phyloP scores from a whole-genome alignment of 768 basidiomycete genomes.

The Coprinopsis strossmayeri region DNA sequence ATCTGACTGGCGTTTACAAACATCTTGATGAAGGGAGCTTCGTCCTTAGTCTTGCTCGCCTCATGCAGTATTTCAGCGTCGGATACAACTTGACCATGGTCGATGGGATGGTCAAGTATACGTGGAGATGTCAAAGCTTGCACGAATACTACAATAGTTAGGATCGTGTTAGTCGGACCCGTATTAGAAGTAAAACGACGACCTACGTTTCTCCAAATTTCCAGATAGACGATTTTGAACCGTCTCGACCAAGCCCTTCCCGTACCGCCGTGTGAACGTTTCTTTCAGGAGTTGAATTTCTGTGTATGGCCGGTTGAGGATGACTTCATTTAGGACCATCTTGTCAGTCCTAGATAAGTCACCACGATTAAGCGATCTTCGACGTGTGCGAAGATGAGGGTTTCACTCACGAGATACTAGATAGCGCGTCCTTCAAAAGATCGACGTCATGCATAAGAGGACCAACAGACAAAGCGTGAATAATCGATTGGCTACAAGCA shows the following conservation, averaged over 20 bases:
- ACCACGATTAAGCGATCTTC: too few relatives aligned
- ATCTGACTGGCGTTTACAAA: conserved; percentile 41
- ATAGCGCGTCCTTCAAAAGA: conserved; percentile 23
- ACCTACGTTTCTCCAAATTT: conserved; percentile 24
- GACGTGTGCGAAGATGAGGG: too few relatives aligned
- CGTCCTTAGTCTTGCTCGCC: conserved; percentile 29
- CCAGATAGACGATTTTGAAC: conserved; percentile 28
- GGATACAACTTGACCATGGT: conserved; percentile 29
- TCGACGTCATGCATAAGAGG: conserved; percentile 34
- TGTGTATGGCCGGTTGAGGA: conserved; percentile 28
- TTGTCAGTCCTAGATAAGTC: conserved; percentile 27
- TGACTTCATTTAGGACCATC: conserved; percentile 29
- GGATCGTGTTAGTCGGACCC: neutral
- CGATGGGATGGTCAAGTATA: conserved; percentile 30
- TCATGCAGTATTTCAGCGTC: conserved; percentile 38
- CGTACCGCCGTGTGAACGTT: conserved; percentile 25
- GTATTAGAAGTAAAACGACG: neutral
- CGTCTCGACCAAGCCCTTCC: conserved; percentile 20
- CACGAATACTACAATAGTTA: conserved; percentile 31
- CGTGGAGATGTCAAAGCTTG: conserved; percentile 41
- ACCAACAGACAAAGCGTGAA: conserved; percentile 29
- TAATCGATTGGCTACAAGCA: conserved; percentile 13
- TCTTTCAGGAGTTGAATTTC: conserved; percentile 28
- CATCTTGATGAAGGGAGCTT: conserved; percentile 39
- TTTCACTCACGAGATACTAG: conserved; percentile 23